Conservation (phyloP, 75 land plant species). For the Cunninghamia lanceolata region DNA sequence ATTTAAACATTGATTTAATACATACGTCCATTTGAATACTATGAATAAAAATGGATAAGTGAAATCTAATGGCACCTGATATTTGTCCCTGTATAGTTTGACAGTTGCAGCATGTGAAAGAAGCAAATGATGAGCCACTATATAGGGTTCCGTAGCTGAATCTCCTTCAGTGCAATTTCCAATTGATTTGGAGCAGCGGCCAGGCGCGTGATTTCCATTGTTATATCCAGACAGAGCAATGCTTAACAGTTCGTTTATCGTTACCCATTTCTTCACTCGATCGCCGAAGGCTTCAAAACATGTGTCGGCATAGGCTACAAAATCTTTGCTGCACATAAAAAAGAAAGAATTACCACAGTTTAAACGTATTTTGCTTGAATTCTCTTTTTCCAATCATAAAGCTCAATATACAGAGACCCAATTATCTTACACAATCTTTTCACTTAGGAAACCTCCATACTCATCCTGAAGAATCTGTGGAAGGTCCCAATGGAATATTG, state of each 20-base stretch:
- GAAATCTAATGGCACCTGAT: conserved; percentile 16
- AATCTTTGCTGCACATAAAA: neutral
- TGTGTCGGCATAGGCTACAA: neutral
- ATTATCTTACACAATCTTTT: conserved; percentile 21
- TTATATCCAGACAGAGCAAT: neutral
- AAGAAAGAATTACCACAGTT: neutral
- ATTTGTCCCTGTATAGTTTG: conserved; percentile 23
- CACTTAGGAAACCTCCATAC: conserved; percentile 38
- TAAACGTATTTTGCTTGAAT: neutral
- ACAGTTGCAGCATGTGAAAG: conserved; percentile 32
- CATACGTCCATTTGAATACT: neutral
- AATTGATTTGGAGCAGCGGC: conserved; percentile 16
- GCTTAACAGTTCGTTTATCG: neutral
- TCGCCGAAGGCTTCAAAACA: conserved; percentile 6
- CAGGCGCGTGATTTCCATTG: conserved; percentile 16
- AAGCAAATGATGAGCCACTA: conserved; percentile 29
- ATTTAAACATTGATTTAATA: neutral
- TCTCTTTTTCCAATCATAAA: neutral
- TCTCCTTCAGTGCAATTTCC: conserved; percentile 31
- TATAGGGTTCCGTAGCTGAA: conserved; percentile 45
- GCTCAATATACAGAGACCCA: neutral
- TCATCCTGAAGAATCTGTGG: conserved; percentile 48
- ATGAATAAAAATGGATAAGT: neutral
- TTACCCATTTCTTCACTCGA: conserved; percentile 13
- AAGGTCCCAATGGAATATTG: conserved; percentile 33